Evolutionary conservation across 768 basidiomycete species (phyloP).

Genomic region (Boletus sp.): DNA sequence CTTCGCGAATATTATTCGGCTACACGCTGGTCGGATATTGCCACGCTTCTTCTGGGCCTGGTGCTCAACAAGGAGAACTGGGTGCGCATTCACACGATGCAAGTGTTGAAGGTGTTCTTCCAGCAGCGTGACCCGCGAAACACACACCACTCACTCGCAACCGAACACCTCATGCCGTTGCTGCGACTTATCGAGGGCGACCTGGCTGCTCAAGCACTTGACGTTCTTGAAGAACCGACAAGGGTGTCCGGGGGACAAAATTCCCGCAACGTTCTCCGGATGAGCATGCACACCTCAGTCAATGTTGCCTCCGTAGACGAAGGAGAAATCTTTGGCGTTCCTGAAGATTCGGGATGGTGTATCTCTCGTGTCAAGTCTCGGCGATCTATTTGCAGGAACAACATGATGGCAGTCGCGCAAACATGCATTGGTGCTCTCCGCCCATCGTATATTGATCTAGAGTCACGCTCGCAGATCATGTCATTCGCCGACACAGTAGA

Average conservation of each 20-base stretch:
- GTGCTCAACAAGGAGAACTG: constrained; percentile 80
- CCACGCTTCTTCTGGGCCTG: constrained; percentile 81
- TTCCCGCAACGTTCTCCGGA: constrained; percentile 83
- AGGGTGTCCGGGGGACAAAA: constrained; percentile 71
- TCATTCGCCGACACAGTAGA: constrained; percentile 40
- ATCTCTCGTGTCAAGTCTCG: constrained; percentile 63
- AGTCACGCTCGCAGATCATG: constrained; percentile 44
- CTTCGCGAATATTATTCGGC: constrained; percentile 81
- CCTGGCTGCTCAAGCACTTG: constrained; percentile 78
- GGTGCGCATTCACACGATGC: constrained; percentile 80
- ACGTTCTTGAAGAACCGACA: constrained; percentile 91
- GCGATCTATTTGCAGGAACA: constrained; percentile 63
- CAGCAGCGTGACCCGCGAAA: constrained; percentile 78
- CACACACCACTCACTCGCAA: constrained; percentile 70
- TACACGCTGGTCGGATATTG: constrained; percentile 74
- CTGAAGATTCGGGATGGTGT: constrained; percentile 84
- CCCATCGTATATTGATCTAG: constrained; percentile 71
- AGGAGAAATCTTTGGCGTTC: constrained; percentile 77
- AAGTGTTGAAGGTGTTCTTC: constrained; percentile 85
- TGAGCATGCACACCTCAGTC: constrained; percentile 75
- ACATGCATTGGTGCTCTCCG: constrained; percentile 70
- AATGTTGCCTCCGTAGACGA: constrained; percentile 47
- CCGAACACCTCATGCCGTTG: constrained; percentile 88
- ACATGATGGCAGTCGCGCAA: constrained; percentile 82
- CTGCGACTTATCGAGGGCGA: constrained; percentile 86